Evolutionary conservation across 148 eudicot genomes (phyloP).

Genomic region (Hydrangea macrophylla): DNA sequence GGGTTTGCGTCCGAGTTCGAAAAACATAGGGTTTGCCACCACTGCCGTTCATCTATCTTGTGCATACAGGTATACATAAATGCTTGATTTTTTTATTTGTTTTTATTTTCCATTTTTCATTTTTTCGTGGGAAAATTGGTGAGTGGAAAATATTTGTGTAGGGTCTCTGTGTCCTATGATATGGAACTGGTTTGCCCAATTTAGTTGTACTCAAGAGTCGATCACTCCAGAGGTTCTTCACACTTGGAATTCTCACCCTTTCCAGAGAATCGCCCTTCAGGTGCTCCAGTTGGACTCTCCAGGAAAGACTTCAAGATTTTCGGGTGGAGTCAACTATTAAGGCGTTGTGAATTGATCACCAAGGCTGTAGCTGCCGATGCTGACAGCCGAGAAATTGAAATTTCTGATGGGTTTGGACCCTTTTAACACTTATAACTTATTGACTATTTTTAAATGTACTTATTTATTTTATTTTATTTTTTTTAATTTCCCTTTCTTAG

Average conservation of each 20-base stretch:
- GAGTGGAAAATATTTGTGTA: too few relatives aligned
- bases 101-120: too few relatives aligned
- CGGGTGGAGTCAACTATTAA: conserved; percentile 19
- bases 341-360: conserved; percentile 9
- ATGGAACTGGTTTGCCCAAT: conserved; percentile 11
- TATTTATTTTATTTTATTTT: background rate
- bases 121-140: too few relatives aligned
- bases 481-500: too few relatives aligned
- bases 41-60: too few relatives aligned
- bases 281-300: conserved; percentile 5
- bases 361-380: conserved; percentile 42
- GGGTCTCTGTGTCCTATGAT: too few relatives aligned
- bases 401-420: conserved; percentile 23
- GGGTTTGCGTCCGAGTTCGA: too few relatives aligned
- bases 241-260: conserved; percentile 19
- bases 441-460: too few relatives aligned
- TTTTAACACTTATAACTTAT: background rate
- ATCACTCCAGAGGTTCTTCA: conserved; percentile 2
- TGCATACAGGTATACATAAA: too few relatives aligned
- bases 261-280: conserved; percentile 7
- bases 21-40: too few relatives aligned
- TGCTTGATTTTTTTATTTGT: too few relatives aligned
- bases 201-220: conserved; percentile 15
- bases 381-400: conserved; percentile 30
- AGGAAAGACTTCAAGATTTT: conserved; percentile 17